Evolutionary conservation across 2,329 filamentous ascomycete species (phyloP).

Genomic region (Epichloe uncinata): DNA sequence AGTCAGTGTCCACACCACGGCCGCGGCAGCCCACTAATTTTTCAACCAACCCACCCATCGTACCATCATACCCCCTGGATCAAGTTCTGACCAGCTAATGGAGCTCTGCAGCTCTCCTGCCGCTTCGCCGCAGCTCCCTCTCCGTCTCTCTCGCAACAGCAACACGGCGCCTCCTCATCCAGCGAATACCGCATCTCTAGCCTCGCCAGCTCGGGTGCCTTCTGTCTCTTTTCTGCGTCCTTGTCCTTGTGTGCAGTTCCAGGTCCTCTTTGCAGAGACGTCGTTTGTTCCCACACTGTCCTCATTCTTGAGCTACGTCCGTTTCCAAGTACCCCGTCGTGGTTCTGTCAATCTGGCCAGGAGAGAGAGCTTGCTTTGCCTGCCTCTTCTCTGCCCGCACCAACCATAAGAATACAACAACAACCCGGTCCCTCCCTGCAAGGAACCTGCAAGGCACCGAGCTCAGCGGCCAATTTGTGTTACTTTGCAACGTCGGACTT

Average conservation of each 20-base stretch:
- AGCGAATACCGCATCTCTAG: background rate
- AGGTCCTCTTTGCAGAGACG: background rate
- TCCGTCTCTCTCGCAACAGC: background rate
- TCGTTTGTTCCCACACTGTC: background rate
- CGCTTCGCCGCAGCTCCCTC: background rate
- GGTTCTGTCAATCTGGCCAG: background rate
- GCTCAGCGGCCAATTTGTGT: slow-evolving; percentile 1
- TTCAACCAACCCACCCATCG: too few relatives aligned
- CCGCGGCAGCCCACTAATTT: too few relatives aligned
- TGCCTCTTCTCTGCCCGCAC: background rate
- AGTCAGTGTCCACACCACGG: too few relatives aligned
- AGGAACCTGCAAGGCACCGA: slow-evolving; percentile 2
- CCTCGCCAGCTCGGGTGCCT: slow-evolving; percentile 3
- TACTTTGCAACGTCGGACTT: background rate
- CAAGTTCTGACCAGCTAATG: too few relatives aligned
- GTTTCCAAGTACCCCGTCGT: background rate
- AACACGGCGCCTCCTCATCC: background rate
- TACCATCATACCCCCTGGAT: too few relatives aligned
- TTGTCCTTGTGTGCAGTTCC: background rate
- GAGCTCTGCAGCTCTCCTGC: background rate
- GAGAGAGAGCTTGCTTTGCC: background rate
- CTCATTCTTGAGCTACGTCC: background rate
- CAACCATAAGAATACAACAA: background rate
- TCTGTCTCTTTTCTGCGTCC: background rate
- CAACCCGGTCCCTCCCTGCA: background rate